Evolutionary conservation across 495 filamentous ascomycete species (phyloP).

Genomic region (Pyrenula massariospora): DNA sequence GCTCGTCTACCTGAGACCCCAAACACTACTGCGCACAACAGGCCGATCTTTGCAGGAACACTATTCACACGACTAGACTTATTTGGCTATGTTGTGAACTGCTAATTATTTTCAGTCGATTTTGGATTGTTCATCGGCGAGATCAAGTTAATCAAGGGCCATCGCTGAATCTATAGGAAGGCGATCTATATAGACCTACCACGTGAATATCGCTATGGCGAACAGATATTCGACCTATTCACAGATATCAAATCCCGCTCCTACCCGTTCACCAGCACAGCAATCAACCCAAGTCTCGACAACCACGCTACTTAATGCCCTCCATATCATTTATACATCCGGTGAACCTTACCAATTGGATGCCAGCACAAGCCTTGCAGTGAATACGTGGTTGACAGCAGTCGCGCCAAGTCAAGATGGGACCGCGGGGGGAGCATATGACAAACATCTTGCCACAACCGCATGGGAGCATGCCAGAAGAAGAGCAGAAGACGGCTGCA

Average conservation of each 20-base stretch:
- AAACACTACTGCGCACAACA: no score
- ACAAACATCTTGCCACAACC: constrained; percentile 62
- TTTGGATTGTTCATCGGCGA: no score
- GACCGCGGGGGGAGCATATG: constrained; percentile 62
- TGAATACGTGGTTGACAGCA: constrained; percentile 89
- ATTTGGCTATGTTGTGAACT: no score
- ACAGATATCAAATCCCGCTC: constrained; percentile 48
- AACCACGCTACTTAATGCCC: constrained; percentile 78
- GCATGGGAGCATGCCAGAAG: constrained; percentile 97
- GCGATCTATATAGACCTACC: no score
- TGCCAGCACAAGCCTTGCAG: constrained; percentile 82
- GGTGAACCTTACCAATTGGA: constrained; percentile 73
- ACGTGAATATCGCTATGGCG: constrained; percentile 64
- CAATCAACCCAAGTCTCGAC: constrained; percentile 78
- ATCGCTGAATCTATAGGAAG: no score
- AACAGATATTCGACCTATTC: constrained; percentile 84
- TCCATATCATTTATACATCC: constrained; percentile 81
- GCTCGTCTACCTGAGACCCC: no score
- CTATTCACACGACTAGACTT: no score
- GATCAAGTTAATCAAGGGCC: no score
- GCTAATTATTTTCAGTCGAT: no score
- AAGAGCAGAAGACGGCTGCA: constrained; percentile 90
- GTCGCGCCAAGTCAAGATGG: constrained; percentile 53
- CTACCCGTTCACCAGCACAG: constrained; percentile 44
- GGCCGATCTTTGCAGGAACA: no score